Conservation (phyloP, 2,329 filamentous ascomycete genomes). For the Arachnomyces sp. region DNA sequence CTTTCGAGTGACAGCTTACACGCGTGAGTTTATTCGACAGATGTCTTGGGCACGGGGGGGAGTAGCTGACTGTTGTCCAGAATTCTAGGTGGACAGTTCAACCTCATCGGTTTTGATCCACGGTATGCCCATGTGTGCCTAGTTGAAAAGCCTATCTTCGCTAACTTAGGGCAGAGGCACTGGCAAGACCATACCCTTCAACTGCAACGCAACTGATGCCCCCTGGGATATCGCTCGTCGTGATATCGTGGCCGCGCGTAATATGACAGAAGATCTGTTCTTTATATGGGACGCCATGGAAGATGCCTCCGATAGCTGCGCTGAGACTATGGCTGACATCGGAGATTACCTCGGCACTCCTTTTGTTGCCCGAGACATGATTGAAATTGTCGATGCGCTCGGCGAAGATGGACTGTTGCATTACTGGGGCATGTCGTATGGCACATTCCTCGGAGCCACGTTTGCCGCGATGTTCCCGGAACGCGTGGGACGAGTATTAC, state of each 20-base stretch:
- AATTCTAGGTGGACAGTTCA: constrained; percentile 8
- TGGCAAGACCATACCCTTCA: constrained; percentile 6
- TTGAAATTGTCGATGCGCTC: constrained; percentile 37
- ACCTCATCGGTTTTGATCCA: constrained; percentile 12
- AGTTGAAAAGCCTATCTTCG: neutral
- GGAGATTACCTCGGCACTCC: constrained; percentile 35
- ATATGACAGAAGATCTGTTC: constrained; percentile 1
- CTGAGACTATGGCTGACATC: constrained; percentile 16
- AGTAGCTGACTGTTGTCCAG: neutral
- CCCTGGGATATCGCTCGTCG: neutral
- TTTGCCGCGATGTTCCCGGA: constrained; percentile 38
- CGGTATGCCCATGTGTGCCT: constrained; percentile 7
- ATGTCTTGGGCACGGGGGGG: too few species aligned
- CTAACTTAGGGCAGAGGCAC: constrained; percentile 6
- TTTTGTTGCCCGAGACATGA: constrained; percentile 39
- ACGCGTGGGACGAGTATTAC: constrained; percentile 32
- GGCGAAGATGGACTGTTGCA: constrained; percentile 37
- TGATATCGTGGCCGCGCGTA: neutral
- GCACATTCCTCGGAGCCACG: constrained; percentile 37
- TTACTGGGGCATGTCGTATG: constrained; percentile 47
- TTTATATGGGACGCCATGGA: neutral
- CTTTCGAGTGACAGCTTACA: neutral
- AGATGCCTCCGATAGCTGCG: constrained; percentile 5
- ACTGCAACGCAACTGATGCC: constrained; percentile 1
- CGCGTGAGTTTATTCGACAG: neutral